A percentile compares a stretch with the other conserved stretches of the same genome.
Conservation (phyloP, 2,329 filamentous ascomycete genomes). For the Balansia obtecta region DNA sequence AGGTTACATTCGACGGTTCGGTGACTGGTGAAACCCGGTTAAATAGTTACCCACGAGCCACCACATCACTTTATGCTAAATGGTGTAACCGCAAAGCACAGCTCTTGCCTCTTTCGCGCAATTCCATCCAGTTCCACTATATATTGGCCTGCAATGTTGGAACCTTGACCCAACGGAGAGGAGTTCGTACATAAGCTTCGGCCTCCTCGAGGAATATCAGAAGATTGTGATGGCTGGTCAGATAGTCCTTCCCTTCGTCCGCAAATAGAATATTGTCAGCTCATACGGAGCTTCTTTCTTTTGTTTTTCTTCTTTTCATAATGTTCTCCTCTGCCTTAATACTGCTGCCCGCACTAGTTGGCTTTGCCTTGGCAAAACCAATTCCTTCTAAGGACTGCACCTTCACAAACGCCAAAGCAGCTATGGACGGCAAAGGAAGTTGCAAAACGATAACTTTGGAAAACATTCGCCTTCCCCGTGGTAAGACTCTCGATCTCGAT, state of each 20-base stretch:
- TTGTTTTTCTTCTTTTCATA: not conserved
- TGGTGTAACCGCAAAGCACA: not conserved
- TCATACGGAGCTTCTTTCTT: not conserved
- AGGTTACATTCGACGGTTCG: too few species aligned
- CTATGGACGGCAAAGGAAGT: not conserved
- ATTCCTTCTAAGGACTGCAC: not conserved
- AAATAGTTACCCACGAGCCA: too few species aligned
- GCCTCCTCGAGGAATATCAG: not conserved
- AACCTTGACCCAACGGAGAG: not conserved
- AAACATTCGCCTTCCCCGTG: not conserved
- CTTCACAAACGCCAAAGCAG: not conserved
- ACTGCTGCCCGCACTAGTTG: not conserved
- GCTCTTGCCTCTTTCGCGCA: too few species aligned
- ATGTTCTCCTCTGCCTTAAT: not conserved
- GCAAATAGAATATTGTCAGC: not conserved
- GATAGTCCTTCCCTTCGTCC: not conserved
- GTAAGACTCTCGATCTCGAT: not conserved
- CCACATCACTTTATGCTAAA: not conserved
- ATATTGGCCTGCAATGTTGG: not conserved
- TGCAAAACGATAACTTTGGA: not conserved
- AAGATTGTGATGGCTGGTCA: not conserved
- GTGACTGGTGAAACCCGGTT: too few species aligned
- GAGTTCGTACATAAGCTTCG: not conserved
- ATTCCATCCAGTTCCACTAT: too few species aligned
- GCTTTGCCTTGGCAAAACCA: not conserved